Conservation (phyloP, 2,329 filamentous ascomycete species). For the Pseudogymnoascus sp. region DNA sequence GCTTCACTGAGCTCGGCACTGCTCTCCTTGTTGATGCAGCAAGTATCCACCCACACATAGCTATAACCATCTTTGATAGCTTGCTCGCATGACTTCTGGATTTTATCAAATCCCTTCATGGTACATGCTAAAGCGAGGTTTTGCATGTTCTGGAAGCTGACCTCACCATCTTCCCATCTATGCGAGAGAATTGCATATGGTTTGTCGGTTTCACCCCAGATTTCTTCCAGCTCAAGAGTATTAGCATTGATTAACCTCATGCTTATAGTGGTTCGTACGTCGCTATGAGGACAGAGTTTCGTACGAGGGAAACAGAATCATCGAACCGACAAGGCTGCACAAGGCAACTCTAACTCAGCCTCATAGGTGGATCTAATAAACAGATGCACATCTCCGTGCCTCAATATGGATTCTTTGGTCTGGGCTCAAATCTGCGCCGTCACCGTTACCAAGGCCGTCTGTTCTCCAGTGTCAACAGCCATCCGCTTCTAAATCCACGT, state of each 20-base stretch:
- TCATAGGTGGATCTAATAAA: too few species aligned
- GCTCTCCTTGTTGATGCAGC: slow-evolving; percentile 17
- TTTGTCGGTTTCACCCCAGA: not conserved
- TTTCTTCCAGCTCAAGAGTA: not conserved
- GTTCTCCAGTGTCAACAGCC: too few species aligned
- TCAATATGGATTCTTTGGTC: too few species aligned
- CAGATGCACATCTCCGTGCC: too few species aligned
- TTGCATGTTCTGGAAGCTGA: slow-evolving; percentile 12
- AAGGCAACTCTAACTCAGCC: too few species aligned
- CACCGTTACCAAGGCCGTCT: too few species aligned
- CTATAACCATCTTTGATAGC: not conserved
- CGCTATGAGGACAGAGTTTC: not conserved
- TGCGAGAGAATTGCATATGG: slow-evolving; percentile 15
- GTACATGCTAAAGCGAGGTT: slow-evolving; percentile 15
- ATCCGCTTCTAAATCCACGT: too few species aligned
- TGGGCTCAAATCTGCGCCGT: too few species aligned
- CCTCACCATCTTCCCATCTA: slow-evolving; percentile 12
- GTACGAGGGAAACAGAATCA: not conserved
- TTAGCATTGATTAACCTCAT: not conserved
- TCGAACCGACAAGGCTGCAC: too few species aligned
- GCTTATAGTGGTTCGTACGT: not conserved
- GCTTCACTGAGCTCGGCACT: slow-evolving; percentile 16
- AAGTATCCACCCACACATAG: slow-evolving; percentile 15
- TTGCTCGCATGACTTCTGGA: slow-evolving; percentile 11
- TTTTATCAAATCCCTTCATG: slow-evolving; percentile 13